phyloP scores from a whole-genome alignment of 2,329 filamentous ascomycete genomes.

The Alternaria novae-zelandiae region DNA sequence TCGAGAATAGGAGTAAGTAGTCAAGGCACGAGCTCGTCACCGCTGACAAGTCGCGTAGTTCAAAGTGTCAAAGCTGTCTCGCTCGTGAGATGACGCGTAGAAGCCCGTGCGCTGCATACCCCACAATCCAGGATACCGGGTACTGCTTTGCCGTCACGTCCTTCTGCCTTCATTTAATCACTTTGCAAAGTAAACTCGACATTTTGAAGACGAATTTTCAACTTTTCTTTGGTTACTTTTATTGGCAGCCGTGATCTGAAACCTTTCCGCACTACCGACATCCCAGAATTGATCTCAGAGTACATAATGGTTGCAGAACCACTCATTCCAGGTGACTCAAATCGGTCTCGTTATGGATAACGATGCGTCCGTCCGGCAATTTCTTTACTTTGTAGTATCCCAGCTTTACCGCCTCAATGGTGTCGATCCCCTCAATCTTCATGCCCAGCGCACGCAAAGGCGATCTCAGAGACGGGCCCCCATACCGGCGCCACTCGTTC shows the following conservation, averaged over 20 bases:
- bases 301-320: neutral
- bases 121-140: constrained; percentile 6
- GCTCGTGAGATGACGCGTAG: constrained; percentile 13
- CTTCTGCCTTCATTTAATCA: neutral
- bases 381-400: neutral
- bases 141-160: neutral
- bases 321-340: neutral
- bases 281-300: neutral
- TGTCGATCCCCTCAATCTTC: neutral
- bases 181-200: neutral
- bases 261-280: neutral
- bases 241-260: neutral
- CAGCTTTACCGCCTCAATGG: neutral
- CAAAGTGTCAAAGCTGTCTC: neutral
- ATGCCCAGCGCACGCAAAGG: neutral
- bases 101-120: constrained; percentile 19
- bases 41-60: neutral
- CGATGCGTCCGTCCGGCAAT: neutral
- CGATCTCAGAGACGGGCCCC: neutral
- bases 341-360: neutral
- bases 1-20: neutral
- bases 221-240: neutral
- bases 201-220: neutral
- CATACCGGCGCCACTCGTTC: neutral
- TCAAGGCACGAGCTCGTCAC: constrained; percentile 4